Percentiles rank a stretch among this genome's conserved stretches.
These are phyloP conservation scores for Coemansia sp. DNA, from an alignment of 192 early-diverging fungal species.

Conservation along the genomic window DNA sequence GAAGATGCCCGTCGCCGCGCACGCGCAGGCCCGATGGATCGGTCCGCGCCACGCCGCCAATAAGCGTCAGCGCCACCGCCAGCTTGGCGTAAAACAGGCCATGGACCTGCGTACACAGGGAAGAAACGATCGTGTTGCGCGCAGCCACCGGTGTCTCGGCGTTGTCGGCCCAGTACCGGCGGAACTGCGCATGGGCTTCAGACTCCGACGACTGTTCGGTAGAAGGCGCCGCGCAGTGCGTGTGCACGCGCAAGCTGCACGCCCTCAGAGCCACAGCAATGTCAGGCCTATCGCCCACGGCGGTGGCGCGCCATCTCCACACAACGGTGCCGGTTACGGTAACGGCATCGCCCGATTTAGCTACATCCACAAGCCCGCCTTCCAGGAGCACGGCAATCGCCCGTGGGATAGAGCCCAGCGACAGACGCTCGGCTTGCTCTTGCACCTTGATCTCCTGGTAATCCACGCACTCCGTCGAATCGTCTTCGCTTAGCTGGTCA, in stretches of 20 bases:
- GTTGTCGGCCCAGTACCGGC: conserved; percentile 86
- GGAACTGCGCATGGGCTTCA: conserved; percentile 42
- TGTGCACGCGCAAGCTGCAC: conserved; percentile 86
- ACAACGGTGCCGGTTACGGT: conserved; percentile 93
- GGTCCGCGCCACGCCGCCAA: conserved; percentile 94
- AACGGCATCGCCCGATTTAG: conserved; percentile 94
- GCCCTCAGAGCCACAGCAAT: conserved; percentile 95
- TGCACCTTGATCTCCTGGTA: conserved; percentile 96
- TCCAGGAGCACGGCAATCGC: conserved; percentile 88
- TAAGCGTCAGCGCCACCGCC: conserved; percentile 87
- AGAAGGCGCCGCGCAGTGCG: conserved; percentile 14
- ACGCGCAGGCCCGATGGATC: conserved; percentile 86
- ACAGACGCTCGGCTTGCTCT: conserved; percentile 92
- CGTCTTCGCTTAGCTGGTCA: conserved; percentile 21
- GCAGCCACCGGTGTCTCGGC: conserved; percentile 69
- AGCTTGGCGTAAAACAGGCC: conserved; percentile 97
- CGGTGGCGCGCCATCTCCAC: conserved; percentile 80
- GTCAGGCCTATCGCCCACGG: conserved; percentile 90
- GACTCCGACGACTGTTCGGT: not conserved
- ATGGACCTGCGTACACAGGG: conserved; percentile 94
- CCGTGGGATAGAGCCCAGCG: conserved; percentile 90
- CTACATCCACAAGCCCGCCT: conserved; percentile 94
- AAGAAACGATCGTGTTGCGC: conserved; percentile 84
- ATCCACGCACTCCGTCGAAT: conserved; percentile 94
- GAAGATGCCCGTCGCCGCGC: conserved; percentile 96